Base-by-base conservation (phyloP, 2,329 filamentous ascomycete genomes). In the Pseudofabraea citricarpa region DNA sequence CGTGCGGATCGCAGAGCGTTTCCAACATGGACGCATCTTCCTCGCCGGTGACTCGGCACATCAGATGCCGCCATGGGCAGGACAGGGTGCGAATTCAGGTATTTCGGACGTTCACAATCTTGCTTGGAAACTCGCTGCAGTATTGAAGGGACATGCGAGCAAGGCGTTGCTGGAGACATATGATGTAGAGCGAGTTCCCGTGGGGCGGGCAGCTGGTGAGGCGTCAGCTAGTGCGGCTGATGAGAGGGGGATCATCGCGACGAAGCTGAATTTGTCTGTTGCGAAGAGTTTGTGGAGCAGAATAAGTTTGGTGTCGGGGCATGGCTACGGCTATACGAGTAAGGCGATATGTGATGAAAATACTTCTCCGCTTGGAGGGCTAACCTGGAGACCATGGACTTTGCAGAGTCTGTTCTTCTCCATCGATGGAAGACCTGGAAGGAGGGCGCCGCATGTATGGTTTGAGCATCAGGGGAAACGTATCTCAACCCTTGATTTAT, bases 41-140 rank as follows among this genome's bases (percentile, higher is more conserved):
- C 57, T 77, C 15, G 57, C 74, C 6, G 73, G 73, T 1, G 71
- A 75, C 52, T 67, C 71, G 5, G 72, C 72, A 2, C 72, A 75
- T 53, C 50, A 73, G 7, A 70, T 71, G 62, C 65, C 68, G 2
- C 68, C 68, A 0, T 70, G 65, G 45, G 65, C 63, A 2, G 73
- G 72, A 4, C 70, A 71, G 32, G 72, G 56, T 15, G 59, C 58
- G 1, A 69, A 64, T 36, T 60, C 63, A 48, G 56, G 54, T 2
- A 46, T 70, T 40, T 47, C 59, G 8, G 68, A 72, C 43, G 68
- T 60, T 0, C 58, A 65, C 27, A 68, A 71, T 29, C 56, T 72
- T 2, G 61, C 64, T 1, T 71, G 68, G 68, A 71, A 70, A 49
- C 44, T 71, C 0, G 61, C 63, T 1, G 52, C 56, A 1, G 64